These are phyloP conservation scores for Tolypocladium endophyticum DNA, from an alignment of 2,329 filamentous ascomycete species.

Conservation along the genomic window DNA sequence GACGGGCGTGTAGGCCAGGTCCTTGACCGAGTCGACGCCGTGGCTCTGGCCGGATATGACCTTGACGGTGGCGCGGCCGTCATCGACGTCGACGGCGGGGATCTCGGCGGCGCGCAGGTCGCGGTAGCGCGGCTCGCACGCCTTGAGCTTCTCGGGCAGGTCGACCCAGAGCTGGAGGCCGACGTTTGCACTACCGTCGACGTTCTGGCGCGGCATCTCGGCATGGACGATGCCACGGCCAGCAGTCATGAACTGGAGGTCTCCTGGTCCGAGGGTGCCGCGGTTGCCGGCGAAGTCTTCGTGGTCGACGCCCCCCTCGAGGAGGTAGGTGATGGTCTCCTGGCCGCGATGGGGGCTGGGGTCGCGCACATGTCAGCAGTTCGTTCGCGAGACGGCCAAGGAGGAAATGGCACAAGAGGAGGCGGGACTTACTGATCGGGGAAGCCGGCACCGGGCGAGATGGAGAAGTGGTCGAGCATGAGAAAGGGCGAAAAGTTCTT, in stretches of 20 bases:
- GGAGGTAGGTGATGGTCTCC: slow-evolving; percentile 79
- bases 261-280: slow-evolving; percentile 77
- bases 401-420: neutral
- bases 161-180: slow-evolving; percentile 97
- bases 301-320: slow-evolving; percentile 79
- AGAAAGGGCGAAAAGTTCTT: slow-evolving; percentile 86
- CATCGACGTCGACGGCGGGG: slow-evolving; percentile 60
- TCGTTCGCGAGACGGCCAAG: neutral
- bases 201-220: slow-evolving; percentile 80
- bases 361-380: neutral
- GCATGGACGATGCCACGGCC: slow-evolving; percentile 87
- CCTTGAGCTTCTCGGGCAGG: slow-evolving; percentile 69
- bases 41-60: slow-evolving; percentile 81
- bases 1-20: slow-evolving; percentile 93
- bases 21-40: slow-evolving; percentile 76
- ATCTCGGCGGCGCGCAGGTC: slow-evolving; percentile 75
- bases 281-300: slow-evolving; percentile 83
- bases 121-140: slow-evolving; percentile 84
- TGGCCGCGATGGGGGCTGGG: slow-evolving; percentile 59
- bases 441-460: slow-evolving; percentile 74
- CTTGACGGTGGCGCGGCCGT: slow-evolving; percentile 68
- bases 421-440: slow-evolving; percentile 61
- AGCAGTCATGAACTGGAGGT: slow-evolving; percentile 96
- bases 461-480: slow-evolving; percentile 89
- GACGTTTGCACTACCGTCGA: slow-evolving; percentile 66